Evolutionary conservation across 2,329 filamentous ascomycete genomes (phyloP).

Genomic region (Cladophialophora chaetospira): DNA sequence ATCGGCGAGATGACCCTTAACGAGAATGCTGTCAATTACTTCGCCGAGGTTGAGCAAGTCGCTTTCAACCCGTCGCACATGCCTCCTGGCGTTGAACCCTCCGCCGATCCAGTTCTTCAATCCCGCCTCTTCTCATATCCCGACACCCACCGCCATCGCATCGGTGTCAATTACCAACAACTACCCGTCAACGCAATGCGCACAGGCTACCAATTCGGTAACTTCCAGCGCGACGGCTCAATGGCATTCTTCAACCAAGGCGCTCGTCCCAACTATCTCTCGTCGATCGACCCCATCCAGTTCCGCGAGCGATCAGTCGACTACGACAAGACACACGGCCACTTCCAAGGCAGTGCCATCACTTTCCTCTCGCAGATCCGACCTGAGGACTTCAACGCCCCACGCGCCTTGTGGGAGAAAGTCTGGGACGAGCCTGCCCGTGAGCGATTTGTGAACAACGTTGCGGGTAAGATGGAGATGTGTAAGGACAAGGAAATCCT

Average conservation of each 20-base stretch:
- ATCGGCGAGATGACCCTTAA: conserved; percentile 56
- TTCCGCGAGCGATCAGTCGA: conserved; percentile 51
- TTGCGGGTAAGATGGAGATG: conserved; percentile 62
- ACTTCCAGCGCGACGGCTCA: conserved; percentile 71
- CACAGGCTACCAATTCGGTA: conserved; percentile 54
- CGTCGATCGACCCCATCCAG: conserved; percentile 54
- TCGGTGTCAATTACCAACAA: conserved; percentile 66
- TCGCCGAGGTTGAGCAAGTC: conserved; percentile 69
- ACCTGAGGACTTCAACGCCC: conserved; percentile 55
- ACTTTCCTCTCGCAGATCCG: conserved; percentile 56
- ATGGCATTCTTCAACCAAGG: conserved; percentile 71
- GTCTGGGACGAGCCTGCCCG: conserved; percentile 62
- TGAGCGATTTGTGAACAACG: conserved; percentile 61
- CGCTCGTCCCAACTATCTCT: conserved; percentile 59
- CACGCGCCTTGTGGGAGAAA: conserved; percentile 61
- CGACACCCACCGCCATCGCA: conserved; percentile 66
- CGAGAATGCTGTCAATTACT: conserved; percentile 62
- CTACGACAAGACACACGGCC: conserved; percentile 53
- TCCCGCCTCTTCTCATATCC: conserved; percentile 71
- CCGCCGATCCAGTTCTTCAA: conserved; percentile 70
- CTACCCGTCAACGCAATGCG: conserved; percentile 63
- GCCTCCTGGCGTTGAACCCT: conserved; percentile 68
- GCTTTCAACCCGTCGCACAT: conserved; percentile 70
- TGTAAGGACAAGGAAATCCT: conserved; percentile 62
- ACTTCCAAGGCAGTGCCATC: conserved; percentile 53